phyloP scores from a whole-genome alignment of 257 asterid genomes.

The Przewalskia tangutica region DNA sequence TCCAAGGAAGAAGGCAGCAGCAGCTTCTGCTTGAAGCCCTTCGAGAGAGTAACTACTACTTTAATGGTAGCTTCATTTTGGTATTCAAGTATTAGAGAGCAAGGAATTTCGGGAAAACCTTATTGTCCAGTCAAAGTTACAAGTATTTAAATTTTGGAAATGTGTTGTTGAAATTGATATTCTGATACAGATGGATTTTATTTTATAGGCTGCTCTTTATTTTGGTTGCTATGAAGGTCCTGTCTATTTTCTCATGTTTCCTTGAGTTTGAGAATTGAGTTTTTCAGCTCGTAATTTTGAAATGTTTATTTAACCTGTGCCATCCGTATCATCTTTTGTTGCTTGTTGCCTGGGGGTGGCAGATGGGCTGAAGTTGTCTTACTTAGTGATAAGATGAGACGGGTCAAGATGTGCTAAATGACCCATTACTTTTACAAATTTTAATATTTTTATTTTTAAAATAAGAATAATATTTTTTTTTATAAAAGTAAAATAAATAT shows the following conservation, averaged over 20 bases:
- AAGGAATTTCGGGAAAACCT: constrained; percentile 19
- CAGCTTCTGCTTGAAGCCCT: constrained; percentile 35
- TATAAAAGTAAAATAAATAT: too few relatives aligned
- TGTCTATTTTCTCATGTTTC: background rate
- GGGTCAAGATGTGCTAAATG: too few relatives aligned
- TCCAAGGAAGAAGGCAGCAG: constrained; percentile 77
- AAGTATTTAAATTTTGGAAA: constrained; percentile 10
- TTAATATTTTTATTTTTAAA: too few relatives aligned
- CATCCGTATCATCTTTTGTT: background rate
- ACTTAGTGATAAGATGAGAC: too few relatives aligned
- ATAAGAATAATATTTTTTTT: too few relatives aligned
- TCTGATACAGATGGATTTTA: constrained; percentile 6
- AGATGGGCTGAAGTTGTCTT: too few relatives aligned
- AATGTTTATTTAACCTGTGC: background rate
- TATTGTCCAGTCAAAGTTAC: constrained; percentile 13
- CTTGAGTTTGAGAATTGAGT: background rate
- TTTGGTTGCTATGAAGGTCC: background rate
- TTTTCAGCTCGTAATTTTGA: background rate
- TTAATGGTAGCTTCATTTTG: constrained; percentile 2
- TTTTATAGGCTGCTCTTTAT: background rate
- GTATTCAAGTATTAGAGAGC: constrained; percentile 10
- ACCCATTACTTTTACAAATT: too few relatives aligned
- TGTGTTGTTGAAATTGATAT: constrained; percentile 17
- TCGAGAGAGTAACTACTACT: constrained; percentile 5
- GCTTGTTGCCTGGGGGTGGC: background rate